Conservation (phyloP, 768 basidiomycete genomes). For the Mycena rosella region DNA sequence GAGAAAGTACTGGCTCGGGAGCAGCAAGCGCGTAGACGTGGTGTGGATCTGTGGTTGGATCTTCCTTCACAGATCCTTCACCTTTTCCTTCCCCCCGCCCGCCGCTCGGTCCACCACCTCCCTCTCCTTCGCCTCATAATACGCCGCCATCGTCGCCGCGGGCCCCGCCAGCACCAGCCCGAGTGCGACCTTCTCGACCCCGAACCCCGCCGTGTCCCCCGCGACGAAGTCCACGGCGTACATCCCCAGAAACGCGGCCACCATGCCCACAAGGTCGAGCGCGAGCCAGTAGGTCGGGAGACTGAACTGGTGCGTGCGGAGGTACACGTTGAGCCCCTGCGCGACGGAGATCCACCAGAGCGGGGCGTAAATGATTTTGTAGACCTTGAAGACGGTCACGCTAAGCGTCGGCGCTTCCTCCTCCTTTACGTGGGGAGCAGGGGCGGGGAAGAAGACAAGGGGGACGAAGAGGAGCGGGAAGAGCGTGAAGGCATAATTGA, state of each 20-base stretch:
- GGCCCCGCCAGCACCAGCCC: neutral
- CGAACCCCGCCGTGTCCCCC: neutral
- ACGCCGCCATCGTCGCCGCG: neutral
- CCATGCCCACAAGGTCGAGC: constrained; percentile 11
- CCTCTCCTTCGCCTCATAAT: neutral
- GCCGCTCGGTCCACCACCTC: neutral
- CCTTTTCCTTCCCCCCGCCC: no score
- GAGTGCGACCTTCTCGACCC: neutral
- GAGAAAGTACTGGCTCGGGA: no score
- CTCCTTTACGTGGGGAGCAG: neutral
- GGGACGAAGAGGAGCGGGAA: constrained; percentile 34
- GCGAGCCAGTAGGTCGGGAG: constrained; percentile 20
- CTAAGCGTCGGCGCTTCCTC: neutral
- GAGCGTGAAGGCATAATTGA: constrained; percentile 25
- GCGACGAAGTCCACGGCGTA: neutral
- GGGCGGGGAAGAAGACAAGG: constrained; percentile 12
- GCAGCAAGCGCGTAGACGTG: no score
- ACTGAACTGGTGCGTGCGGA: neutral
- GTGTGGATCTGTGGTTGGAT: no score
- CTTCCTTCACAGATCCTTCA: no score
- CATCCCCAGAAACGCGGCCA: neutral
- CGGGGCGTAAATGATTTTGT: constrained; percentile 27
- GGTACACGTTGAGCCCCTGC: constrained; percentile 8
- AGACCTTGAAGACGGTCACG: constrained; percentile 6
- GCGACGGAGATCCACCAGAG: constrained; percentile 23